phyloP scores from a whole-genome alignment of 2,329 filamentous ascomycete species.

The Byssothecium circinans region DNA sequence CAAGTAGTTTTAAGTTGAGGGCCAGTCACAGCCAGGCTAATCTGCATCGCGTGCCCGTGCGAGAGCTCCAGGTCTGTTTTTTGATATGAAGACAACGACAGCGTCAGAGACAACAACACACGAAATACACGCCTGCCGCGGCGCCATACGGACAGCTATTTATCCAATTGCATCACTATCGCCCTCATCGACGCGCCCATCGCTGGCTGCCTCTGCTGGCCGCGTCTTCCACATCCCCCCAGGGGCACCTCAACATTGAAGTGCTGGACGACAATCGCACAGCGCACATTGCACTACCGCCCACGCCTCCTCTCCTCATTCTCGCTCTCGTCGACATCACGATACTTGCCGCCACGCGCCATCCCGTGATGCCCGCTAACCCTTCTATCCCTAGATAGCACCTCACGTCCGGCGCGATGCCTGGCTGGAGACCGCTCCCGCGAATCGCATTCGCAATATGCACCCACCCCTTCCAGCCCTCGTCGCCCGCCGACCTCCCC shows the following conservation, averaged over 20 bases:
- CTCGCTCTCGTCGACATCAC: no score
- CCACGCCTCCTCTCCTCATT: not conserved
- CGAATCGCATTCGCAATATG: constrained; percentile 98
- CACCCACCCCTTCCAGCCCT: constrained; percentile 88
- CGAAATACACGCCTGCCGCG: not conserved
- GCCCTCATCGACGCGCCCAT: not conserved
- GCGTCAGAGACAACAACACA: not conserved
- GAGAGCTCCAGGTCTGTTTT: constrained; percentile 7
- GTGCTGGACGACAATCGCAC: not conserved
- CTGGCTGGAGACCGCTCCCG: constrained; percentile 88
- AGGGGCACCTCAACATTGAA: no score
- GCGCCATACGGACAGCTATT: not conserved
- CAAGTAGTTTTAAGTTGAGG: no score
- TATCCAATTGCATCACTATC: constrained; percentile 2
- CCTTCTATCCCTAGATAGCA: constrained; percentile 31
- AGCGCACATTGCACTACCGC: not conserved
- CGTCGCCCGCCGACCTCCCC: constrained; percentile 85
- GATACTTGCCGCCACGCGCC: no score
- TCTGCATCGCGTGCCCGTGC: not conserved
- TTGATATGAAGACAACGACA: not conserved
- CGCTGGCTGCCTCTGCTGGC: not conserved
- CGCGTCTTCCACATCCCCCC: no score
- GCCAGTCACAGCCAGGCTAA: not conserved
- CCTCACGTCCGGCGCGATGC: constrained; percentile 38
- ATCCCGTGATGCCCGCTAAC: constrained; percentile 37